Base-by-base conservation (phyloP, 805 yeast genomes). In the Yamadazyma nakazawae region DNA sequence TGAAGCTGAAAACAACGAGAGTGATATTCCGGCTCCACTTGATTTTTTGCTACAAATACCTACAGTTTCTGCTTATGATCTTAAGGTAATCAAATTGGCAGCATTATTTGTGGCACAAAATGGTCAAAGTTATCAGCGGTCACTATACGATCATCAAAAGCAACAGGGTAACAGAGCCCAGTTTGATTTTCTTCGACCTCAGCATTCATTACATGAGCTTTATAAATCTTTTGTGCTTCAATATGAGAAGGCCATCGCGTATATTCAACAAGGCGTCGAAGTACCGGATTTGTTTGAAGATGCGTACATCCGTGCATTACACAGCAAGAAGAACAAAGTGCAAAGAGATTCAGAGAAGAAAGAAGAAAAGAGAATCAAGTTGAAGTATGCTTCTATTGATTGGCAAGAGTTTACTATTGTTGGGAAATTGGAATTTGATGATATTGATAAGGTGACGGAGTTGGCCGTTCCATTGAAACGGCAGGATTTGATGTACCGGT, bases 371-470 rank as follows among this genome's bases (percentile, higher is more conserved):
- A 74, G 74, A 47, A 52, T 57, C 24, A 66, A 64, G 47, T 53
- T 80, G 5, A 82, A 78, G 36, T 88, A 76, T 64, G 88, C 91
- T 0, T 78, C 85, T 9, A 82, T 89, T 18, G 90, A 91, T 64
- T 92, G 99, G 99, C 82, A 83, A 46, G 88, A 86, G 51, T 92
- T 91, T 59, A 72, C 75, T 2, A 72, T 88, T 14, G 84, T 88
- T 7, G 88, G 82, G 42, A 80, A 84, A 2, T 72, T 90, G 12
- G 81, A 75, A 41, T 84, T 89, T 53, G 79, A 79, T 13, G 81
- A 80, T 2, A 63, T 79, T 6, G 90, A 84, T 60, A 72, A 75
- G 49, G 78, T 75, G 10, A 74, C 79, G 4, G 84, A 81, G 42
- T 65, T 83, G 42, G 72, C 78, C 0, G 55, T 59, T 9, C 88